Conservation (phyloP, 306 rosid species). For the Citrullus mucosospermus region DNA sequence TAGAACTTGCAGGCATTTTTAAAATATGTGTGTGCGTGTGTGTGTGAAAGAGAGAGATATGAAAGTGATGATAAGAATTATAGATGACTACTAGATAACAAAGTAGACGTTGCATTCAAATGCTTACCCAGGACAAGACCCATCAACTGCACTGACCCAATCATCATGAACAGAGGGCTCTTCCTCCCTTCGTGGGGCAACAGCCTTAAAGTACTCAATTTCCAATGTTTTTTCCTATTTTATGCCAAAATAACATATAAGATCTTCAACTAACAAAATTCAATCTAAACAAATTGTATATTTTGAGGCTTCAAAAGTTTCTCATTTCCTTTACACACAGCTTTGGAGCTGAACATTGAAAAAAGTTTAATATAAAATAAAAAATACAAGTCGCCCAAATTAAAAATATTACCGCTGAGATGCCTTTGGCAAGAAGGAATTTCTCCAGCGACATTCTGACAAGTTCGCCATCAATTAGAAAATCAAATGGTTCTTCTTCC, state of each 20-base stretch:
- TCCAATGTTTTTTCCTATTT: constrained; percentile 72
- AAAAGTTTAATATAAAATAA: background rate
- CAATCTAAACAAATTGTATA: background rate
- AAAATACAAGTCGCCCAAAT: background rate
- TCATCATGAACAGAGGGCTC: constrained; percentile 81
- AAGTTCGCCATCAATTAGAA: constrained; percentile 73
- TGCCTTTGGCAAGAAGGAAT: constrained; percentile 77
- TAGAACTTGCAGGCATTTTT: background rate
- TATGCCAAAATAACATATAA: background rate
- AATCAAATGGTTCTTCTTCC: constrained; percentile 65
- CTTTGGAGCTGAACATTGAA: background rate
- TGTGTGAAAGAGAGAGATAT: no score
- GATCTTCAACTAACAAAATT: background rate
- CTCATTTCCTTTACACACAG: background rate
- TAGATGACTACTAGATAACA: background rate
- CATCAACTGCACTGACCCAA: constrained; percentile 96
- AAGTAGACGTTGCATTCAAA: background rate
- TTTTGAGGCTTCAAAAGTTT: background rate
- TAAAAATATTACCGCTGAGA: constrained; percentile 45
- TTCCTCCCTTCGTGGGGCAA: constrained; percentile 76
- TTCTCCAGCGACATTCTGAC: constrained; percentile 76
- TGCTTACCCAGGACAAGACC: constrained; percentile 68
- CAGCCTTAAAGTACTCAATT: constrained; percentile 59
- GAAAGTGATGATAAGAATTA: background rate
- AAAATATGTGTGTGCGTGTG: no score